Evolutionary conservation across 768 basidiomycete species (phyloP).

Genomic region (Podaxis rugospora): DNA sequence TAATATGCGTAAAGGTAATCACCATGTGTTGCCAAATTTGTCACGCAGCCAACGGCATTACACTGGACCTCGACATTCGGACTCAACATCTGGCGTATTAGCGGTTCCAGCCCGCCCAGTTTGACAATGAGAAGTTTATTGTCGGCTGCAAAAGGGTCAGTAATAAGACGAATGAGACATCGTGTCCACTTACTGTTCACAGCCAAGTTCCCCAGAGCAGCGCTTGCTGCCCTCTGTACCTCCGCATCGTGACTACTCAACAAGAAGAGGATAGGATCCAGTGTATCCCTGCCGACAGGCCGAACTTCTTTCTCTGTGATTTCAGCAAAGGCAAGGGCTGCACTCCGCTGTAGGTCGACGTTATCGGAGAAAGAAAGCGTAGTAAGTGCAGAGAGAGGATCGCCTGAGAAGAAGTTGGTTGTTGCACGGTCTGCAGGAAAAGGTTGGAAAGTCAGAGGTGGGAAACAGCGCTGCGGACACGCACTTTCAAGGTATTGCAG

Average conservation of each 20-base stretch:
- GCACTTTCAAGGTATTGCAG: conserved; percentile 96
- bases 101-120: conserved; percentile 93
- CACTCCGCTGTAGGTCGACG: conserved; percentile 96
- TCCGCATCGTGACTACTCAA: conserved; percentile 97
- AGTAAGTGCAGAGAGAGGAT: conserved; percentile 88
- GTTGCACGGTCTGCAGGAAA: conserved; percentile 80
- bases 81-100: conserved; percentile 98
- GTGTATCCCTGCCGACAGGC: conserved; percentile 92
- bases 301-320: conserved; percentile 99
- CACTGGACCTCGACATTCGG: conserved; percentile 99
- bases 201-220: conserved; percentile 94
- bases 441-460: neutral
- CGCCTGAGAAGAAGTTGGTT: conserved; percentile 97
- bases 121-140: conserved; percentile 99
- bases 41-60: conserved; percentile 98
- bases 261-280: conserved; percentile 97
- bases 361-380: conserved; percentile 99
- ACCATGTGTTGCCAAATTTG: conserved; percentile 98
- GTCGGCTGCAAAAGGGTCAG: conserved; percentile 59
- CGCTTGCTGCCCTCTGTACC: conserved; percentile 96
- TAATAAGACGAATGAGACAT: neutral
- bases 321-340: conserved; percentile 97
- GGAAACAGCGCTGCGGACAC: conserved; percentile 22
- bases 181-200: conserved; percentile 79
- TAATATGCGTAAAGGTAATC: conserved; percentile 20